Evolutionary conservation across 2,329 filamentous ascomycete species (phyloP).

Genomic region (Neurospora crassa): DNA sequence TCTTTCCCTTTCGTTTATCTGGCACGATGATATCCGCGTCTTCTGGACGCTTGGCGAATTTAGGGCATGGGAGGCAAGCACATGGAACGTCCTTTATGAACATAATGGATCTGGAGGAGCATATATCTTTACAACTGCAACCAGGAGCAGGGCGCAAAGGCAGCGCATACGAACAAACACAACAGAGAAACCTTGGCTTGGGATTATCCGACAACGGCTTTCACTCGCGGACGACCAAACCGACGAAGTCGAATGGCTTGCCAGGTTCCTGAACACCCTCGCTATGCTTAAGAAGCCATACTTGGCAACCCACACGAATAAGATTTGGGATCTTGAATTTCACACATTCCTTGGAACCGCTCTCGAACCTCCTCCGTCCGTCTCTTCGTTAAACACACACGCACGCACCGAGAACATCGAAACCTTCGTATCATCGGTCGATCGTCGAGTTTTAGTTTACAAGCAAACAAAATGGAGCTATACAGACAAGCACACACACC

Average conservation of each 20-base stretch:
- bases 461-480: not conserved
- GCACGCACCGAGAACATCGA: not conserved
- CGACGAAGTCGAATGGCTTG: not conserved
- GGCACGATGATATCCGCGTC: not conserved
- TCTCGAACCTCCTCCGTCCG: not conserved
- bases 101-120: not conserved
- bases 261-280: not conserved
- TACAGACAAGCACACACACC: not conserved
- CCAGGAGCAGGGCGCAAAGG: not conserved
- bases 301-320: not conserved
- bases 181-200: not conserved
- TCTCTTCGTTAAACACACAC: not conserved
- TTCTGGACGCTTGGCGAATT: not conserved
- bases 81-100: not conserved
- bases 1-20: conserved; percentile 1
- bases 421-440: not conserved
- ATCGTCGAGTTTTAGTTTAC: not conserved
- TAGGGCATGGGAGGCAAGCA: not conserved
- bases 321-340: not conserved
- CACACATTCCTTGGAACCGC: not conserved
- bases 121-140: not conserved
- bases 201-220: not conserved
- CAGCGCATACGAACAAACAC: not conserved
- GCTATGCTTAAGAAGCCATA: not conserved
- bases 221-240: not conserved